Conservation (phyloP, 2,329 filamentous ascomycete genomes). For the Nemania sp. region DNA sequence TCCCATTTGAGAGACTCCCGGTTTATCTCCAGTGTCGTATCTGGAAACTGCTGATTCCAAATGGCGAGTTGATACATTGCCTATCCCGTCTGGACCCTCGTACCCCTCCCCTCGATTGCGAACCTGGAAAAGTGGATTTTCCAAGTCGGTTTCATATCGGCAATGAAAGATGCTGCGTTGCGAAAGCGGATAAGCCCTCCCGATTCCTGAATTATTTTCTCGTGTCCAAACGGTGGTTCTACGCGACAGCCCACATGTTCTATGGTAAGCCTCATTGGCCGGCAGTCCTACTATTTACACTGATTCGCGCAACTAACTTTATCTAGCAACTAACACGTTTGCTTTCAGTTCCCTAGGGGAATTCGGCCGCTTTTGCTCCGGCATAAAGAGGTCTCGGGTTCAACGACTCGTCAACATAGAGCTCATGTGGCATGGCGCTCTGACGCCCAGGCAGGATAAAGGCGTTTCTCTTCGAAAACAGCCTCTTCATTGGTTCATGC, state of each 20-base stretch:
- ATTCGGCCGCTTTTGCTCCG: conserved; percentile 51
- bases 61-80: conserved; percentile 46
- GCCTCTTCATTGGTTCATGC: conserved; percentile 43
- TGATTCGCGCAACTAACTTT: not conserved
- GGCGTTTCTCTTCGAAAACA: conserved; percentile 46
- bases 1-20: conserved; percentile 42
- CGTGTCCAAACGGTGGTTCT: conserved; percentile 48
- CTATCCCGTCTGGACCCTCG: conserved; percentile 51
- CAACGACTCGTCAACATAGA: conserved; percentile 52
- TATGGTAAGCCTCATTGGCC: conserved; percentile 43
- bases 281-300: not conserved
- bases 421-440: conserved; percentile 43
- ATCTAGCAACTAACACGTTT: conserved; percentile 47
- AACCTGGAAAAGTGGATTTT: conserved; percentile 33
- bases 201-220: conserved; percentile 45
- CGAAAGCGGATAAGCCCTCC: conserved; percentile 42
- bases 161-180: conserved; percentile 39
- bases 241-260: conserved; percentile 49
- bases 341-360: conserved; percentile 59
- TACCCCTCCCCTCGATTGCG: conserved; percentile 29
- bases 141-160: conserved; percentile 48
- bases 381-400: conserved; percentile 46
- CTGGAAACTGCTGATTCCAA: conserved; percentile 45
- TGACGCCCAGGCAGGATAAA: conserved; percentile 1
- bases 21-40: conserved; percentile 42